Conservation (phyloP, 140 eudicot species). For the Senecio squalidus region DNA sequence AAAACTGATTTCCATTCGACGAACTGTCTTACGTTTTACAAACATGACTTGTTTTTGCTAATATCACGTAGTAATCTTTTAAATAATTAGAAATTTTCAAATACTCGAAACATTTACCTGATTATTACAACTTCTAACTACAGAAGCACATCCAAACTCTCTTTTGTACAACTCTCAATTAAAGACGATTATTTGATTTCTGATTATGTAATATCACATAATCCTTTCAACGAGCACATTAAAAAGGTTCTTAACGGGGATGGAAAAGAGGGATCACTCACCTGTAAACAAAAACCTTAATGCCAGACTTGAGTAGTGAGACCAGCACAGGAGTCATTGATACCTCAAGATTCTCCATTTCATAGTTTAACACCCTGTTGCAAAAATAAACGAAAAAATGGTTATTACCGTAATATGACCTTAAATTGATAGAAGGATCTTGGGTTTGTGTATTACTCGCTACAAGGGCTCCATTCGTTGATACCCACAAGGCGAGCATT, state of each 20-base stretch:
- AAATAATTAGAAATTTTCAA: too few relatives aligned
- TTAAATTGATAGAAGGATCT: neutral
- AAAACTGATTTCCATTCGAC: too few relatives aligned
- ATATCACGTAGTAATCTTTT: too few relatives aligned
- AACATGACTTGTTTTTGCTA: too few relatives aligned
- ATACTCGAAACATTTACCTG: too few relatives aligned
- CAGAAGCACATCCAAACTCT: too few relatives aligned
- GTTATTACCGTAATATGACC: neutral
- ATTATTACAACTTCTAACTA: too few relatives aligned
- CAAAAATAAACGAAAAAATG: neutral
- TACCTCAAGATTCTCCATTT: slow-evolving; percentile 38
- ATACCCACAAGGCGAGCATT: slow-evolving; percentile 68
- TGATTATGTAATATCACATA: neutral
- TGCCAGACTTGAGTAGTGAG: slow-evolving; percentile 51
- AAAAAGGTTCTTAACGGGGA: slow-evolving; percentile 29
- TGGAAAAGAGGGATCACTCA: neutral
- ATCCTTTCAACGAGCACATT: neutral
- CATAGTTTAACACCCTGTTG: slow-evolving; percentile 46
- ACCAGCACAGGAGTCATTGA: slow-evolving; percentile 51
- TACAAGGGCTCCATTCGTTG: slow-evolving; percentile 48
- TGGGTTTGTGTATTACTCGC: slow-evolving; percentile 33
- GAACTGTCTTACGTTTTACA: too few relatives aligned
- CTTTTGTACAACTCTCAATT: too few relatives aligned
- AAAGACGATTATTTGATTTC: neutral
- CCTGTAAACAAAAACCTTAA: slow-evolving; percentile 70